phyloP scores from a whole-genome alignment of 495 filamentous ascomycete genomes.

The Aspergillus homomorphus region DNA sequence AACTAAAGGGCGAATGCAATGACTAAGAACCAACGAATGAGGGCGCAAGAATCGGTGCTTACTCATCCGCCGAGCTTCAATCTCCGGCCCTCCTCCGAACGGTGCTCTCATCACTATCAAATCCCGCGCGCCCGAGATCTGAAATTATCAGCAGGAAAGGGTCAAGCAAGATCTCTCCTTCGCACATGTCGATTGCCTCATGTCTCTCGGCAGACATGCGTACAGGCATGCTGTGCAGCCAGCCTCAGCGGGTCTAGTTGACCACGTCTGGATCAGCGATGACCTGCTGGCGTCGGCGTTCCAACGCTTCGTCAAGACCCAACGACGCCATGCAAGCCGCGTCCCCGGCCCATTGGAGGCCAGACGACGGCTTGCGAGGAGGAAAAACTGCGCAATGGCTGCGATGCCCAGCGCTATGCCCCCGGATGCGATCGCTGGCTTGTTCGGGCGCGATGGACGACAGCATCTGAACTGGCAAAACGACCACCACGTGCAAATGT shows the following conservation, averaged over 20 bases:
- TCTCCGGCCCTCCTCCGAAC: background rate
- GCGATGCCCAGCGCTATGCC: constrained; percentile 27
- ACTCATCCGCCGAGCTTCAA: constrained; percentile 1
- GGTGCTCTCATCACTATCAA: constrained; percentile 2
- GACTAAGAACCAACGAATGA: background rate
- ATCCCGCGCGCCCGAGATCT: background rate
- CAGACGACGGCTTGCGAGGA: constrained; percentile 48
- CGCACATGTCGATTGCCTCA: constrained; percentile 26
- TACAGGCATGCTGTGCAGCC: constrained; percentile 39
- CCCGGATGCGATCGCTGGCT: constrained; percentile 36
- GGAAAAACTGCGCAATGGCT: constrained; percentile 49
- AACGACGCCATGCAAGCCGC: constrained; percentile 50
- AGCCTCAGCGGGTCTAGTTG: constrained; percentile 23
- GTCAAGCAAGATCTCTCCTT: constrained; percentile 25
- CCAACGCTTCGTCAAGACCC: constrained; percentile 42
- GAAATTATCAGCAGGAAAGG: background rate
- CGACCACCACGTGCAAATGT: constrained; percentile 20
- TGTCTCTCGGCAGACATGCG: constrained; percentile 47
- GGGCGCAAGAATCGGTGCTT: background rate
- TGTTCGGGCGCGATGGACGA: constrained; percentile 46
- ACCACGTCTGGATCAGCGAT: constrained; percentile 55
- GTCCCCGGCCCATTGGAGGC: constrained; percentile 60
- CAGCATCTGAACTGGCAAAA: constrained; percentile 45
- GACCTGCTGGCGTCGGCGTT: constrained; percentile 50
- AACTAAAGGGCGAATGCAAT: background rate